Conservation (phyloP, 2,329 filamentous ascomycete genomes). For the Colletotrichum sp. region DNA sequence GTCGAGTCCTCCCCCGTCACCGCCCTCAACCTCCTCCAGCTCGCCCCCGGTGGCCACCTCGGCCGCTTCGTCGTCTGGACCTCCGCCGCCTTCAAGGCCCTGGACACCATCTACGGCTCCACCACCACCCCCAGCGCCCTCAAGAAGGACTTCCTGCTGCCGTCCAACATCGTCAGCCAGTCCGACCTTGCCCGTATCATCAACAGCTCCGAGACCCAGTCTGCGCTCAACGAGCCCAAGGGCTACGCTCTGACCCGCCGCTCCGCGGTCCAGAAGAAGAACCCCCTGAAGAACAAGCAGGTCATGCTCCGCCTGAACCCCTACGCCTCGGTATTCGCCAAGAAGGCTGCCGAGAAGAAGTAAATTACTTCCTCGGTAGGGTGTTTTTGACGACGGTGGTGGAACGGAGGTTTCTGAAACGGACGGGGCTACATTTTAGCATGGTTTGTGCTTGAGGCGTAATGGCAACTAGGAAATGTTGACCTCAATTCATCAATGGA, state of each 20-base stretch:
- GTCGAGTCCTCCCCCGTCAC: slow-evolving; percentile 96
- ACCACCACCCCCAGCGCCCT: slow-evolving; percentile 87
- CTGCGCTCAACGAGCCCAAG: slow-evolving; percentile 90
- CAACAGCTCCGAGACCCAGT: slow-evolving; percentile 99
- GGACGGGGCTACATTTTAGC: slow-evolving; percentile 24
- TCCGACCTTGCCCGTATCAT: slow-evolving; percentile 96
- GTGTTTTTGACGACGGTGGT: slow-evolving; percentile 13
- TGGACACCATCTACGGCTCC: slow-evolving; percentile 96
- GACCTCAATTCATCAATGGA: slow-evolving; percentile 26
- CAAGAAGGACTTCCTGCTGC: slow-evolving; percentile 99
- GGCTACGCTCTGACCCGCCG: slow-evolving; percentile 91
- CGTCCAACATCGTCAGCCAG: slow-evolving; percentile 90
- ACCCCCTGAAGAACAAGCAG: slow-evolving; percentile 99
- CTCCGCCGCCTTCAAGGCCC: slow-evolving; percentile 93
- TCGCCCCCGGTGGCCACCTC: slow-evolving; percentile 97
- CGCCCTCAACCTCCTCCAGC: slow-evolving; percentile 97
- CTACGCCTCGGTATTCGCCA: slow-evolving; percentile 88
- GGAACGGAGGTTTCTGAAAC: slow-evolving; percentile 18
- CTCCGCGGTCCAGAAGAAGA: slow-evolving; percentile 97
- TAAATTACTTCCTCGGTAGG: neutral
- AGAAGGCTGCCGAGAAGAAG: slow-evolving; percentile 66
- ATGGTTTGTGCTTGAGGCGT: slow-evolving; percentile 26
- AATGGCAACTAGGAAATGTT: slow-evolving; percentile 26
- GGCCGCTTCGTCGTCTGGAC: slow-evolving; percentile 99
- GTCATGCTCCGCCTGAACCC: slow-evolving; percentile 98